These are phyloP conservation scores for Fraxinus pennsylvanica DNA, from an alignment of 257 asterid species.

Conservation along the genomic window DNA sequence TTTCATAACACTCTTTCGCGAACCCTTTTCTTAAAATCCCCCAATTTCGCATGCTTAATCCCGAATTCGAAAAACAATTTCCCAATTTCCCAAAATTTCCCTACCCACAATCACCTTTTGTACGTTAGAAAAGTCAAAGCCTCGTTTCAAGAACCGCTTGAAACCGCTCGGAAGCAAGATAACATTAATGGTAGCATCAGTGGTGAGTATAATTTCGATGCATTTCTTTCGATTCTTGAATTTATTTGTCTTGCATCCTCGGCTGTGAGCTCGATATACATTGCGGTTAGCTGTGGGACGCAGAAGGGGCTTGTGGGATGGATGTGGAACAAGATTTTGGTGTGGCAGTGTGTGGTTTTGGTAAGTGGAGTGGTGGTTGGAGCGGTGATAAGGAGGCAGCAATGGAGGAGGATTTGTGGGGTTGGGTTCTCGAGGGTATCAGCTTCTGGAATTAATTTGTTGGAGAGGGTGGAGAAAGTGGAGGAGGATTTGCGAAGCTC, in stretches of 20 bases:
- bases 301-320: slow-evolving; percentile 41
- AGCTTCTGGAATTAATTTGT: slow-evolving; percentile 45
- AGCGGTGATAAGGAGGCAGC: slow-evolving; percentile 76
- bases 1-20: slow-evolving; percentile 13
- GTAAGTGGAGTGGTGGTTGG: slow-evolving; percentile 59
- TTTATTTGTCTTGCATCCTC: slow-evolving; percentile 70
- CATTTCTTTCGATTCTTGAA: slow-evolving; percentile 59
- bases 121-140: slow-evolving; percentile 36
- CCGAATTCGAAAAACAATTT: slow-evolving; percentile 34
- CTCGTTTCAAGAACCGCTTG: slow-evolving; percentile 25
- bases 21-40: slow-evolving; percentile 35
- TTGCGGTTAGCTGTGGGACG: slow-evolving; percentile 44
- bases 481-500: slow-evolving; percentile 76
- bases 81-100: slow-evolving; percentile 16
- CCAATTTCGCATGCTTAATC: slow-evolving; percentile 17
- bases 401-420: slow-evolving; percentile 70
- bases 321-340: slow-evolving; percentile 49
- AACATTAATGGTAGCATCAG: slow-evolving; percentile 12
- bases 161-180: slow-evolving; percentile 15
- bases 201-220: slow-evolving; percentile 45
- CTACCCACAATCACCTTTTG: slow-evolving; percentile 22
- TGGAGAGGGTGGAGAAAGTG: slow-evolving; percentile 75
- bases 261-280: slow-evolving; percentile 44
- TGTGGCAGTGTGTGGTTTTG: slow-evolving; percentile 70
- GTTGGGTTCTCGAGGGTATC: slow-evolving; percentile 42